phyloP scores from a whole-genome alignment of 805 yeast species.

The Candida ovalis region DNA sequence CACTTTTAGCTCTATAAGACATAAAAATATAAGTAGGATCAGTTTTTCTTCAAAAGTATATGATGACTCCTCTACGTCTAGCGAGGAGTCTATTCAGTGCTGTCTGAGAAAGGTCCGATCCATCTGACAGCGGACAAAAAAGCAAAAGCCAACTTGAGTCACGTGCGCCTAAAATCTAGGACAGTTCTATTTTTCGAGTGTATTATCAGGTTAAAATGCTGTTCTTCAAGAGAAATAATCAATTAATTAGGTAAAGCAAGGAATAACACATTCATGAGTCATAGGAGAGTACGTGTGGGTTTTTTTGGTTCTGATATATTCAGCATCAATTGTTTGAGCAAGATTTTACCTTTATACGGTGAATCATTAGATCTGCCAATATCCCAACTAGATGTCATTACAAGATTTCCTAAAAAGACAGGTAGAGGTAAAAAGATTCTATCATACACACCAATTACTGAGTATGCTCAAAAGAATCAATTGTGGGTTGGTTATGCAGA shows the following conservation, averaged over 20 bases:
- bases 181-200: no score
- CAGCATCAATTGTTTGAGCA: constrained; percentile 51
- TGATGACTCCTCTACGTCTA: no score
- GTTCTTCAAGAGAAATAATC: not conserved
- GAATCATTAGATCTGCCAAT: not conserved
- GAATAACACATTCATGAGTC: not conserved
- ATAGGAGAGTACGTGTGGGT: constrained; percentile 38
- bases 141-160: no score
- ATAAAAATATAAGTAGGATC: no score
- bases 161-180: no score
- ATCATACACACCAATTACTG: constrained; percentile 52
- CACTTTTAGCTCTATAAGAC: no score
- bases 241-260: not conserved
- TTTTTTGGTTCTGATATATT: constrained; percentile 79
- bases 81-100: no score
- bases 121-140: no score
- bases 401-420: constrained; percentile 57
- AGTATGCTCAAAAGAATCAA: constrained; percentile 31
- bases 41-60: no score
- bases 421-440: constrained; percentile 52
- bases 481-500: constrained; percentile 52
- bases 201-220: no score
- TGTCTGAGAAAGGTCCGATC: no score
- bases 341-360: constrained; percentile 27
- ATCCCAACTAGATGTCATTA: constrained; percentile 50